Evolutionary conservation across 805 yeast genomes (phyloP), one percentile per base, ranked within the genome.

Genomic region (Nakazawaea populi): DNA sequence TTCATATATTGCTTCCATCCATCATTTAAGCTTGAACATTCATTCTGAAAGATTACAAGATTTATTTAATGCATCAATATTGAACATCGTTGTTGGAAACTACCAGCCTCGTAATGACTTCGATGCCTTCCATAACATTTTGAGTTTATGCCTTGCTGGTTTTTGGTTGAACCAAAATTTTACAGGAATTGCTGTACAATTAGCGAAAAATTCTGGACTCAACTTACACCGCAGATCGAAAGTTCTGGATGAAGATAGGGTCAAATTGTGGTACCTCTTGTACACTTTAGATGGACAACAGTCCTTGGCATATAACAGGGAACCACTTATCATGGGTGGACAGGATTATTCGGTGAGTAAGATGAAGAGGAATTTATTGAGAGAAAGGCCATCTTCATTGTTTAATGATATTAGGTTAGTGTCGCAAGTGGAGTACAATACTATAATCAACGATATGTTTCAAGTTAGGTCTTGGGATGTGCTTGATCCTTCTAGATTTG

Each of bases 241-340:
- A 11, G 55, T 65, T 6, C 59, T 64, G 12, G 66, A 63, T n/a
- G 69, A 68, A 52, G 79, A 79, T 44, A 68, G 79, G 47, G 63
- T 83, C 45, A 81, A 80, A 56, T 65, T 84, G 42, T 84, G 89
- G 89, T 84, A 83, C 59, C 66, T 84, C 52, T 64, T 84, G 24
- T 84, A 79, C 61, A 76, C 82, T 8, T 65, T 83, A 37, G 89
- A 84, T 63, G 87, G 88, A 0, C 87, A 84, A 55, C 88, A 83
- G 56, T 79, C 86, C 55, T 64, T 83, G 58, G 75, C 83, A 0
- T 77, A 75, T 57, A 78, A 79, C 55, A 71, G 85, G 56, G 77
- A 77, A 51, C 79, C 86, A 0, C 59, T 83, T 42, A 74, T 83
- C n/a, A 70, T 72, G 47, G 63, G 74, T 2, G 60, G 65, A 31